Base-by-base conservation (phyloP, 139 green algal species). In the Gonium pectorale region DNA sequence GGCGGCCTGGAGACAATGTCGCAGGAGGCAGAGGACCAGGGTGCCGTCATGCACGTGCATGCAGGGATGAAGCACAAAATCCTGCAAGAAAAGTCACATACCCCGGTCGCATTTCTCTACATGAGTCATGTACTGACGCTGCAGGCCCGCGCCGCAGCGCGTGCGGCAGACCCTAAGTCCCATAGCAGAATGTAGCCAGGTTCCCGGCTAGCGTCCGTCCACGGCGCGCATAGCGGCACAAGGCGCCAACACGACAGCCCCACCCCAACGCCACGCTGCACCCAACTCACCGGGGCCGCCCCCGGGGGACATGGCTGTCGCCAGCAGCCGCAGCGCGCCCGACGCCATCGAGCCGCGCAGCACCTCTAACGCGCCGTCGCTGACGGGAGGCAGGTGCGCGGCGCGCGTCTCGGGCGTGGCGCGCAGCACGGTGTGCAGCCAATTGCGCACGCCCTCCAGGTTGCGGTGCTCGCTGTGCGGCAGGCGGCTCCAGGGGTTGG, bases 401-500 rank as follows among this genome's bases (percentile, higher is more conserved):
- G 78, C 27, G 7, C 67, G 77, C 6, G 68, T 80, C 33, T 86
- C 85, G n/a, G 77, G 33, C 19, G 77, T 35, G 4, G 86, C 68
- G 7, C 81, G 60, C 31, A 83, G 62, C 46, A 67, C 51, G 49
- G 79, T 71, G 2, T 82, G 51, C 63, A 93, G 43, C 90, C 90
- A 93, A 38, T 44, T 40, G 29, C 77, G 52, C 3, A 90, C 43
- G 29, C 81, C 86, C n/a, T 92, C 67, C 68, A 91, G 52, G 49
- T 31, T 86, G 51, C 86, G 77, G 78, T 90, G 82, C 79, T 90
- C 82, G 33, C 77, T 83, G 86, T 78, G 74, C 15, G 88, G 90
- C 73, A 93, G 82, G 29, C 90, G 82, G 62, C 72, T 89, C 88
- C 87, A 93, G 21, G 92, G 92, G 80, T 95, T 95, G 52, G 43